Evolutionary conservation across 2,329 filamentous ascomycete genomes (phyloP), one percentile per base, ranked within the genome.

Genomic region (Fusarium floridanum): DNA sequence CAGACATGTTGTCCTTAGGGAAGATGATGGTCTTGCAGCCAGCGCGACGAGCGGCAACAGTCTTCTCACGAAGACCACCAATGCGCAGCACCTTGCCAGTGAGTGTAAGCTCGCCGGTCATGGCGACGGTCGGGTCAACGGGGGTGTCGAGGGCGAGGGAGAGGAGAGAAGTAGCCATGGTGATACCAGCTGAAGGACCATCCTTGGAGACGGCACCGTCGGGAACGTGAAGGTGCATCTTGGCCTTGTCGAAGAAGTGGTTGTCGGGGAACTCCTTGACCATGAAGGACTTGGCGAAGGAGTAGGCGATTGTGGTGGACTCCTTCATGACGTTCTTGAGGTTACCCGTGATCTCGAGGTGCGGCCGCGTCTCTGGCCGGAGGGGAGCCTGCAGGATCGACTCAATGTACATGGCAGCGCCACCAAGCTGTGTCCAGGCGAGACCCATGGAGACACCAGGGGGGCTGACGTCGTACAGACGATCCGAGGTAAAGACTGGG

Each of bases 261-360:
- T 99, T 99, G 68, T 95, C 92, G 1, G 95, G 92, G 85, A 95
- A 99, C 45, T 93, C 86, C 80, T 91, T 92, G 9, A 93, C 95
- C 88, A 98, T 92, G 69, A 96, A 88, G 1, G 95, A 92, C 86
- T 98, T 98, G 79, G 95, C 92, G 80, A 98, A 99, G 0, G 95
- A 97, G 86, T 99, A 98, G 56, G 97, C 97, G 75, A 99, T 98
- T 3, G 91, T 88, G 0, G 95, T 97, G 3, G 95, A 98, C 85
- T 99, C 97, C 85, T 98, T 98, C 97, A 99, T 99, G 43, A 99
- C 97, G 17, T 91, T 91, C 86, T 98, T 97, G 59, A 99, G 88
- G 81, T 98, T 98, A 68, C 97, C 97, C 0, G 97, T 99, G 70
- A 95, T 95, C 80, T 98, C 94, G 50, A 99, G 87, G 20, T 93